A percentile compares a stretch with the other conserved stretches of the same genome.
Conservation (phyloP, 2,329 filamentous ascomycete genomes). For the Dothideomycetes sp. region DNA sequence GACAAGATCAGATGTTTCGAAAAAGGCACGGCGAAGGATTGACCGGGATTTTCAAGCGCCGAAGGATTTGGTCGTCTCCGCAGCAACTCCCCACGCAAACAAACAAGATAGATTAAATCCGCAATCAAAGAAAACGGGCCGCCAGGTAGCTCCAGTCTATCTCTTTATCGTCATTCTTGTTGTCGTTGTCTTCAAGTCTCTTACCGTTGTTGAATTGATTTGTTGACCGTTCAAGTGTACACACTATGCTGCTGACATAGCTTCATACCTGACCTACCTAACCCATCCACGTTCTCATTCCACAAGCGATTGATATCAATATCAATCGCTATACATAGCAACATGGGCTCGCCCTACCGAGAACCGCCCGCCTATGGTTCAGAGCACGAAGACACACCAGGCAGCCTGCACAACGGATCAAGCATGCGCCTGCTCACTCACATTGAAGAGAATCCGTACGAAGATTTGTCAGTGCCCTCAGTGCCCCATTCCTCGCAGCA, state of each 20-base stretch:
- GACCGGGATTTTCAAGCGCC: no score
- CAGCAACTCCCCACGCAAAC: constrained; percentile 1
- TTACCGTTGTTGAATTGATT: no score
- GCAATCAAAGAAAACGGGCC: constrained; percentile 3
- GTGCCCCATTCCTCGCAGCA: constrained; percentile 8
- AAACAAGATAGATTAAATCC: constrained; percentile 5
- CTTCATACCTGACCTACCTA: no score
- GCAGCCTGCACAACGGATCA: constrained; percentile 31
- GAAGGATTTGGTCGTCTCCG: no score
- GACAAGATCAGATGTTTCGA: no score
- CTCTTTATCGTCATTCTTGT: constrained; percentile 5
- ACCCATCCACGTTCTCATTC: no score
- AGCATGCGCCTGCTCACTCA: constrained; percentile 44
- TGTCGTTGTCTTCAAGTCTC: no score
- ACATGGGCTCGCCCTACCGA: constrained; percentile 23
- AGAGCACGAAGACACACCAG: constrained; percentile 29
- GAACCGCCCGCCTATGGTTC: constrained; percentile 35
- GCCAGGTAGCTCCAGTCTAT: background rate
- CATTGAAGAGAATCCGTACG: constrained; percentile 34
- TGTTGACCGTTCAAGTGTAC: no score
- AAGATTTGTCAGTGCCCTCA: constrained; percentile 33
- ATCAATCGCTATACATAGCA: background rate
- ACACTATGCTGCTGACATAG: background rate
- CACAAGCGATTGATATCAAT: background rate
- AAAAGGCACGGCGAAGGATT: no score